Conservation (phyloP, 352 stramenopile genomes). For the Globisporangium carolinianum region DNA sequence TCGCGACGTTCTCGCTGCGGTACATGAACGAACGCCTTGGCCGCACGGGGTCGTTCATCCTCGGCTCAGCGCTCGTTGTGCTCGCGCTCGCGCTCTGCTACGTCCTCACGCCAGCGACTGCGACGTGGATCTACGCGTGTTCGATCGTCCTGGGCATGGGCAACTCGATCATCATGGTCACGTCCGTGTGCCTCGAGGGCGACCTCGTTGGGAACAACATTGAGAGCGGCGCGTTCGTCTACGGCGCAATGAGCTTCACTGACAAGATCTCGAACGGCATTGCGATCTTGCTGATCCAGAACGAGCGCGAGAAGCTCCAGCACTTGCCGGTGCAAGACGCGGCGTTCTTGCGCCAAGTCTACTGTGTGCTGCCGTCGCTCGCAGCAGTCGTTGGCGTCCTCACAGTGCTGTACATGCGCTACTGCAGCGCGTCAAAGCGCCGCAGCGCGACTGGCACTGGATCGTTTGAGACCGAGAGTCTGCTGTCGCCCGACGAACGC, state of each 20-base stretch:
- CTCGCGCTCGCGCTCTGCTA: constrained; percentile 46
- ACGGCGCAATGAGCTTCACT: constrained; percentile 83
- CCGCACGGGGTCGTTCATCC: constrained; percentile 56
- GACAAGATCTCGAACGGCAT: constrained; percentile 86
- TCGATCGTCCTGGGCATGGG: constrained; percentile 72
- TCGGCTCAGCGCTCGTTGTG: constrained; percentile 50
- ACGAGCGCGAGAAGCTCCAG: constrained; percentile 67
- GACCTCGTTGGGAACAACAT: constrained; percentile 78
- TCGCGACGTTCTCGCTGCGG: constrained; percentile 69
- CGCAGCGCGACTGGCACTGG: constrained; percentile 9
- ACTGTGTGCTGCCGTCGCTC: constrained; percentile 62
- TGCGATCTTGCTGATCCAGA: constrained; percentile 77
- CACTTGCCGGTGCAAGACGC: constrained; percentile 43
- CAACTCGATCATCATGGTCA: constrained; percentile 87
- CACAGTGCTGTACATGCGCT: constrained; percentile 72
- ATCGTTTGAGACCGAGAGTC: constrained; percentile 24
- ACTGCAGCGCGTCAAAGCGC: constrained; percentile 38
- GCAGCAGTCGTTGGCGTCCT: constrained; percentile 46
- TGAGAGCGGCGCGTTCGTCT: constrained; percentile 82
- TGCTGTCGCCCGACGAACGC: constrained; percentile 15
- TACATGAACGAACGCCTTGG: constrained; percentile 72
- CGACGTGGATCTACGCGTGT: constrained; percentile 66
- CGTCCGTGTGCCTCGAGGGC: constrained; percentile 73
- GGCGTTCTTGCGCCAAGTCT: constrained; percentile 67
- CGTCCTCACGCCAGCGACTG: constrained; percentile 46